Base-by-base conservation (phyloP, 2,329 filamentous ascomycete species). In the Penicillium sp. region DNA sequence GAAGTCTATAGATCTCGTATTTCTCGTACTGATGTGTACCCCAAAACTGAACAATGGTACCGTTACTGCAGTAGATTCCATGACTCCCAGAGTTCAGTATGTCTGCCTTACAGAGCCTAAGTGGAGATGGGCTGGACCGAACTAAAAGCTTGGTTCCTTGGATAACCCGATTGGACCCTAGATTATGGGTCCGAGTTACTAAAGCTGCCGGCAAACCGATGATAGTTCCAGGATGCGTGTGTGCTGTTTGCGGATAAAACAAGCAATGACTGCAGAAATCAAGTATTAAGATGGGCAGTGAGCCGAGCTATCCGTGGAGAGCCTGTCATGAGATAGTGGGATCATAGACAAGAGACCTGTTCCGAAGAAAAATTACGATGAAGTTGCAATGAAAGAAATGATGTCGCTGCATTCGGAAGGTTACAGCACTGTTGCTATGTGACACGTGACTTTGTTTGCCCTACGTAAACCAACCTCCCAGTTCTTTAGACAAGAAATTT, bases 321-420 rank as follows among this genome's bases (percentile, higher is more conserved):
- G 52, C 42, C 18, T 8, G 6, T 3, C 15, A 8, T 23, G 12
- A 40, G 9, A 13, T n/a, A 45, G 37, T 25, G 2, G 32, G 4
- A 16, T 35, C 31, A 34, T 46, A 46, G 18, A 34, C 15, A 35
- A 35, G 34, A n/a, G 18, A 46, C 18, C 3, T 21, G 6, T 25
- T 34, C 9, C 6, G 13, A 51, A 41, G 29, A 9, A 51, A 50
- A 35, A 29, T 34, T 25, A 27, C 25, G 29, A 35, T 44, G 53
- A 38, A 55, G 50, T 57, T 60, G 55, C 56, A 63, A 29, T 53
- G 21, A 12, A 41, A 48, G 27, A 27, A 16, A 32, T 13, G 23
- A 32, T 41, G 35, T 55, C 49, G 57, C 59, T 50, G 62, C 25
- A 54, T 63, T 63, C 57, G 56, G 61, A 63, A 63, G 56, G 62